Evolutionary conservation across 352 stramenopile genomes (phyloP).

Genomic region (Phytophthora syringae): DNA sequence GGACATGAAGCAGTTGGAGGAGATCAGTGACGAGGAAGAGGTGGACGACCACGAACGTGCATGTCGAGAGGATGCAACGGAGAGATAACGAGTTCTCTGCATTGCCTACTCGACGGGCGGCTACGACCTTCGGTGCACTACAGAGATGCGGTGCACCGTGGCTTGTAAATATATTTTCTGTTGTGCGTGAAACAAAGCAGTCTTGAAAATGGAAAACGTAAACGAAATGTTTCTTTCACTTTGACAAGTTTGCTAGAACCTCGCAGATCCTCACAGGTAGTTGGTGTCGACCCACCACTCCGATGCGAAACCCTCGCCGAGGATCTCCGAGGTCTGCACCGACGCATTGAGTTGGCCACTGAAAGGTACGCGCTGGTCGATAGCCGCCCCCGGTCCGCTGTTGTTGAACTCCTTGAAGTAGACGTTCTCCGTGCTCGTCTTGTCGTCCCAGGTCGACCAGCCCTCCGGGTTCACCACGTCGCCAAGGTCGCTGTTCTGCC

Average conservation of each 20-base stretch:
- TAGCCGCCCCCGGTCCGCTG: constrained; percentile 1
- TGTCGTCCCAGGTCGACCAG: too few relatives aligned
- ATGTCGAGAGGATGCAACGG: too few relatives aligned
- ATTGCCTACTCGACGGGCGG: too few relatives aligned
- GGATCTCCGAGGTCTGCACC: constrained; percentile 11
- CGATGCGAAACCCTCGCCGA: too few relatives aligned
- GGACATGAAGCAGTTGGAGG: constrained; percentile 20
- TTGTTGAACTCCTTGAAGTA: too few relatives aligned
- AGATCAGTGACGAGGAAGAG: constrained; percentile 30
- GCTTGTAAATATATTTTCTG: constrained; percentile 16
- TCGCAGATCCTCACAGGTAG: constrained; percentile 1
- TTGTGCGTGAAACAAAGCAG: not conserved
- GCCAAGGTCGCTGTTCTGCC: too few relatives aligned
- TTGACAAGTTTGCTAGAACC: too few relatives aligned
- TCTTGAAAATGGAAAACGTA: not conserved
- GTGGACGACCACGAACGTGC: not conserved
- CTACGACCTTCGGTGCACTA: not conserved
- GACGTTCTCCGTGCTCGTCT: too few relatives aligned
- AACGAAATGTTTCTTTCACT: too few relatives aligned
- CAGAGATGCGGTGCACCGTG: not conserved
- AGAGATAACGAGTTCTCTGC: too few relatives aligned
- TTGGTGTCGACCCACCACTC: constrained; percentile 20
- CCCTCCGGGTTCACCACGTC: too few relatives aligned
- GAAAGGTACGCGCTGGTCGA: constrained; percentile 1
- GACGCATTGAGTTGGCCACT: constrained; percentile 8